Conservation (phyloP, 2,329 filamentous ascomycete species). For the Magnaporthiopsis incrustans region DNA sequence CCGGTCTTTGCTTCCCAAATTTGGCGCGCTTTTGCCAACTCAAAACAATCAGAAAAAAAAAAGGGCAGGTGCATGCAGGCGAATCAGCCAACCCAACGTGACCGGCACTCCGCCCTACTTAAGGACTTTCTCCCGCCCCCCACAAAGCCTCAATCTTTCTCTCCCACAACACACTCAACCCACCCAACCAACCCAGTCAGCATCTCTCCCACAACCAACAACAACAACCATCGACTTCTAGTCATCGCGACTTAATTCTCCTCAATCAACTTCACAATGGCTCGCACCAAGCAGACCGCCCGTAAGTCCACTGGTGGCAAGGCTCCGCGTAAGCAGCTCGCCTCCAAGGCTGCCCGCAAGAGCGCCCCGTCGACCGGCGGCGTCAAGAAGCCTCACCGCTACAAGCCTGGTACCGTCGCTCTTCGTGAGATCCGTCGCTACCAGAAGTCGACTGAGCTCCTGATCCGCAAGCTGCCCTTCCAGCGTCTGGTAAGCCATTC, state of each 20-base stretch:
- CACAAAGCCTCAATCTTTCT: constrained; percentile 33
- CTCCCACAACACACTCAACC: constrained; percentile 22
- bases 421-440: constrained; percentile 98
- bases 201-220: not conserved
- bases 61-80: not conserved
- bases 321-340: constrained; percentile 89
- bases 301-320: constrained; percentile 76
- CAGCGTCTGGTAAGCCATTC: constrained; percentile 66
- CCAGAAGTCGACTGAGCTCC: constrained; percentile 92
- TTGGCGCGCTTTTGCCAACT: constrained; percentile 11
- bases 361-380: constrained; percentile 91
- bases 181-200: constrained; percentile 8
- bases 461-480: constrained; percentile 97
- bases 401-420: constrained; percentile 92
- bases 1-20: not conserved
- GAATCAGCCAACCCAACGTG: constrained; percentile 28
- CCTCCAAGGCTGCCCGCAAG: constrained; percentile 98
- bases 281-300: constrained; percentile 59
- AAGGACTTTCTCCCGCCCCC: constrained; percentile 27
- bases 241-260: not conserved
- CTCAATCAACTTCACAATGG: constrained; percentile 36
- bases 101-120: constrained; percentile 23
- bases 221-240: not conserved
- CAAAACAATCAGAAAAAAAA: not conserved
- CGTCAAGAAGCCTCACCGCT: constrained; percentile 91